Evolutionary conservation across 306 rosid genomes (phyloP), one percentile per base, ranked within the genome.

Genomic region (Casuarina equisetifolia): DNA sequence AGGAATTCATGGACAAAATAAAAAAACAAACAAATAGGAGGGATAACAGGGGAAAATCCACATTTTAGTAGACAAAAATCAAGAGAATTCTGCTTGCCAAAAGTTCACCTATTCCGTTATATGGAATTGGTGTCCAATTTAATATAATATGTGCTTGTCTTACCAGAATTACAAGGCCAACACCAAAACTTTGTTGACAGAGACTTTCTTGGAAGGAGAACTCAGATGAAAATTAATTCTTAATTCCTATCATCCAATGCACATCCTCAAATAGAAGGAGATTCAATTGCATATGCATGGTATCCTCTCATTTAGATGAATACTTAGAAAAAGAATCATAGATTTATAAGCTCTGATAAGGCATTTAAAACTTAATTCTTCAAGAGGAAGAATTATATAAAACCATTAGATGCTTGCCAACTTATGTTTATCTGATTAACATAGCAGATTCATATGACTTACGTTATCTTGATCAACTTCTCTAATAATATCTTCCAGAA

Each of bases 401-500:
- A 45, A 15, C 6, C 9, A 54, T 46, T 69, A 35, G 61, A 36
- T 17, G 0, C n/a, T 25, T 35, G 13, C 48, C 69, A 13, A 35
- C 69, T 6, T 12, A 51, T 25, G 80, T 25, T 20, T 73, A 50
- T 74, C 17, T 4, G 48, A 20, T 42, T 64, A 59, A 63, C 16
- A 13, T 46, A 70, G 75, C 66, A 76, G 58, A 43, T 63, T 32
- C 58, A 80, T 57, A 76, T 57, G 58, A 84, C 95, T 89, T 86
- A 93, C 98, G 81, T 93, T 93, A 87, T 93, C 98, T 82, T 93
- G 98, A 80, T 93, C 98, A 74, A 93, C 98, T 87, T 93, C 98
- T 85, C 75, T 87, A 75, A 93, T 93, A 69, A 93, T 87, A 83
- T 93, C 98, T 76, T 93, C 98, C 66, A 93, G 96, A 36, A 89